These are phyloP conservation scores for Rhazya stricta DNA, from an alignment of 257 asterid genomes.

Conservation along the genomic window DNA sequence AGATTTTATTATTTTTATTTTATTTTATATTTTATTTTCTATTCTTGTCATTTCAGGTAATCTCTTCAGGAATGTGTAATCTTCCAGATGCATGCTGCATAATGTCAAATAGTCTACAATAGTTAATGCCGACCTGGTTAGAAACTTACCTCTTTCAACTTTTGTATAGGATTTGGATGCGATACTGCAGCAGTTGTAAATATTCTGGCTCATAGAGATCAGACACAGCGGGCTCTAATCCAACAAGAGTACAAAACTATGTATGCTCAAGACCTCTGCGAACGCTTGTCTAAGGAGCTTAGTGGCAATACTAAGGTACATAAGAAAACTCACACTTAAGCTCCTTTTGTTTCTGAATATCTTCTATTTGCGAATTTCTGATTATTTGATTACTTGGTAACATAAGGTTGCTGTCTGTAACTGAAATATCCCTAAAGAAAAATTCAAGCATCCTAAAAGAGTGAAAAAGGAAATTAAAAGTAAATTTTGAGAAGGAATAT, in stretches of 20 bases:
- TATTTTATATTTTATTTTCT: not conserved
- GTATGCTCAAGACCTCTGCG: slow-evolving; percentile 63
- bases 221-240: slow-evolving; percentile 75
- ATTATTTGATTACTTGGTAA: not conserved
- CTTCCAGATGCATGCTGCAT: not conserved
- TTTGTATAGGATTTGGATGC: slow-evolving; percentile 76
- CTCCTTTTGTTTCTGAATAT: not conserved
- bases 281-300: slow-evolving; percentile 78
- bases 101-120: not conserved
- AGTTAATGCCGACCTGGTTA: not conserved
- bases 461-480: not conserved
- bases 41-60: not conserved
- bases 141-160: slow-evolving; percentile 2
- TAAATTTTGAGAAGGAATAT: not conserved
- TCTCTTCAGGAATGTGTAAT: not conserved
- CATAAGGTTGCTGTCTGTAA: not conserved
- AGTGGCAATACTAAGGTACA: slow-evolving; percentile 71
- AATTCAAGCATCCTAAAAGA: not conserved
- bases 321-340: not conserved
- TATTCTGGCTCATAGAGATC: slow-evolving; percentile 84
- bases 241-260: slow-evolving; percentile 69
- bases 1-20: not conserved
- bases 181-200: slow-evolving; percentile 69
- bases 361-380: not conserved
- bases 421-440: not conserved